phyloP scores from a whole-genome alignment of 176 grass and related monocot genomes.

The Musa troglodytarum region DNA sequence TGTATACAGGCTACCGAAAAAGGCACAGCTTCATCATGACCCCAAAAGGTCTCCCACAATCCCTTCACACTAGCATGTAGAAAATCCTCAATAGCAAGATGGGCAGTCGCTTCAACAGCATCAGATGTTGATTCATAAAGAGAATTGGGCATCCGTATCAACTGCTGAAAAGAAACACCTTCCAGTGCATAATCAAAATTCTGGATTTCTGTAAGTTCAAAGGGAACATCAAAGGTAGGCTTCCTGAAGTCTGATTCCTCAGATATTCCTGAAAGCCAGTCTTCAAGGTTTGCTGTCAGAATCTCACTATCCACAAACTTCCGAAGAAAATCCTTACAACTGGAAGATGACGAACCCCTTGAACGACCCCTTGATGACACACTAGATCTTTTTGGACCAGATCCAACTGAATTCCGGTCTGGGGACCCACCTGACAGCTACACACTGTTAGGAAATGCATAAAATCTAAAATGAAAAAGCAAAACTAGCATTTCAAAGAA shows the following conservation, averaged over 20 bases:
- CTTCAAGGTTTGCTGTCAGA: constrained; percentile 62
- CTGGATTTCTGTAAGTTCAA: constrained; percentile 62
- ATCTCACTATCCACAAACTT: constrained; percentile 91
- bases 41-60: constrained; percentile 89
- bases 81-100: constrained; percentile 93
- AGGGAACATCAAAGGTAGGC: constrained; percentile 58
- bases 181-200: constrained; percentile 88
- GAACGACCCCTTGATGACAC: constrained; percentile 31
- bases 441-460: constrained; percentile 7
- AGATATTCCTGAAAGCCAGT: constrained; percentile 60
- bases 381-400: constrained; percentile 38
- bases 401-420: constrained; percentile 45
- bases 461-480: constrained; percentile 1
- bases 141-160: constrained; percentile 84
- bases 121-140: constrained; percentile 68
- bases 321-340: constrained; percentile 76
- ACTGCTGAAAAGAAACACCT: constrained; percentile 78
- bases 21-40: constrained; percentile 62
- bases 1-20: constrained; percentile 93
- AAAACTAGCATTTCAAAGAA: not conserved
- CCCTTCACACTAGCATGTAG: constrained; percentile 76
- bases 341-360: constrained; percentile 51
- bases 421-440: constrained; percentile 52
- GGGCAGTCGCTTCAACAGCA: constrained; percentile 67
- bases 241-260: constrained; percentile 43